phyloP scores from a whole-genome alignment of 2,329 filamentous ascomycete genomes.

The Exophiala alcalophila region DNA sequence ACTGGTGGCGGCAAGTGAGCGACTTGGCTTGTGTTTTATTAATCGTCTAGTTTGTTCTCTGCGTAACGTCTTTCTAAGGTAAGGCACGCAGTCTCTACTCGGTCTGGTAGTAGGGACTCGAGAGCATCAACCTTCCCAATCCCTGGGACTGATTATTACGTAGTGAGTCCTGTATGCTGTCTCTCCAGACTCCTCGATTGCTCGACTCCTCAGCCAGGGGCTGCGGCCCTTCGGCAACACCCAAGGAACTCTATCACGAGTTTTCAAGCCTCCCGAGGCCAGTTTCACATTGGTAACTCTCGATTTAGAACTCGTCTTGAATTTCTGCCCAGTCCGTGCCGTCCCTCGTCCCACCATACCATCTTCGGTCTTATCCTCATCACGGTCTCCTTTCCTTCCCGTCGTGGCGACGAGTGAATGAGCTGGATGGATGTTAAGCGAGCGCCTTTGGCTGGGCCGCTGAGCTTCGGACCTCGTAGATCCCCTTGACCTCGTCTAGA shows the following conservation, averaged over 20 bases:
- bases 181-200: background rate
- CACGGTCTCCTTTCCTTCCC: slow-evolving; percentile 7
- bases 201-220: too few species aligned
- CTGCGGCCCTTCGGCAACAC: too few species aligned
- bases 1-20: too few species aligned
- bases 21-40: too few species aligned
- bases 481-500: slow-evolving; percentile 5
- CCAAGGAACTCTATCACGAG: slow-evolving; percentile 7
- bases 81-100: too few species aligned
- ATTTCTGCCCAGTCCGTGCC: slow-evolving; percentile 5
- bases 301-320: slow-evolving; percentile 13
- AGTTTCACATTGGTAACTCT: too few species aligned
- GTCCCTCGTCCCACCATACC: slow-evolving; percentile 8
- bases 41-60: too few species aligned
- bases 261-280: slow-evolving; percentile 23
- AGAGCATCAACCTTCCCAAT: too few species aligned
- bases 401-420: slow-evolving; percentile 7
- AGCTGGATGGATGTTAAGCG: slow-evolving; percentile 14
- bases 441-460: slow-evolving; percentile 5
- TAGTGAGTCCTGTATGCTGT: too few species aligned
- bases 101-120: too few species aligned
- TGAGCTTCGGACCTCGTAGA: slow-evolving; percentile 6
- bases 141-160: too few species aligned
- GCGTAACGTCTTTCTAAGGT: too few species aligned
- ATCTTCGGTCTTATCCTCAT: slow-evolving; percentile 5